Conservation (phyloP, 2,329 filamentous ascomycete species). For the Pseudocercospora macadamiae region DNA sequence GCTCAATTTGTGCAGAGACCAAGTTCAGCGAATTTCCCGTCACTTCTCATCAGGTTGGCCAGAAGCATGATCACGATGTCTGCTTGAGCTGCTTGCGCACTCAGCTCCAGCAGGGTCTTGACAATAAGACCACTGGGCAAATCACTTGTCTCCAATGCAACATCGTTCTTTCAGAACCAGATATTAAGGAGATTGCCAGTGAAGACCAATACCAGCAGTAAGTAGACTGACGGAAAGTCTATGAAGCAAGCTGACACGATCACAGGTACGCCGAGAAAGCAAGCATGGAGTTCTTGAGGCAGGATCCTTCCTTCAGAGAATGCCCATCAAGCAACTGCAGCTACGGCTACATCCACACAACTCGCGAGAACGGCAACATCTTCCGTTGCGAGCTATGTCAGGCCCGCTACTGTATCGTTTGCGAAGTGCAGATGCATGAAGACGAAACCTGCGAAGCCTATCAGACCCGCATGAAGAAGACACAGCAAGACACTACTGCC, state of each 20-base stretch:
- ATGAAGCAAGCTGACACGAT: no score
- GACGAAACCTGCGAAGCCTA: constrained; percentile 13
- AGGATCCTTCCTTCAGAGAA: background rate
- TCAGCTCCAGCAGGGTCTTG: background rate
- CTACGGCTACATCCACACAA: constrained; percentile 13
- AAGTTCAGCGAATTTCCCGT: background rate
- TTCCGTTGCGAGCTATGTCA: constrained; percentile 17
- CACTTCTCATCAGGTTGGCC: background rate
- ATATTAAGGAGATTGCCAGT: background rate
- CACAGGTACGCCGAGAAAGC: constrained; percentile 15
- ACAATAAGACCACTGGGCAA: background rate
- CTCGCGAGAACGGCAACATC: constrained; percentile 15
- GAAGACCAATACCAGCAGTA: background rate
- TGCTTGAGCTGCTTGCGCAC: background rate
- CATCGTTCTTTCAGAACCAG: background rate
- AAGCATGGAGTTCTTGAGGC: constrained; percentile 6
- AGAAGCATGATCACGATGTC: background rate
- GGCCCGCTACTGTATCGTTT: constrained; percentile 13
- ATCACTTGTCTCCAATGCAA: background rate
- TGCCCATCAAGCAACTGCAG: constrained; percentile 9
- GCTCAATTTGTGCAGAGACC: background rate
- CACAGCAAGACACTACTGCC: background rate
- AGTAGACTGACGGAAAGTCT: background rate
- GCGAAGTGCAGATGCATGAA: constrained; percentile 18
- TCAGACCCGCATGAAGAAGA: background rate